Evolutionary conservation across 2,329 filamentous ascomycete species (phyloP).

Genomic region (Neopestalotiopsis clavispora): DNA sequence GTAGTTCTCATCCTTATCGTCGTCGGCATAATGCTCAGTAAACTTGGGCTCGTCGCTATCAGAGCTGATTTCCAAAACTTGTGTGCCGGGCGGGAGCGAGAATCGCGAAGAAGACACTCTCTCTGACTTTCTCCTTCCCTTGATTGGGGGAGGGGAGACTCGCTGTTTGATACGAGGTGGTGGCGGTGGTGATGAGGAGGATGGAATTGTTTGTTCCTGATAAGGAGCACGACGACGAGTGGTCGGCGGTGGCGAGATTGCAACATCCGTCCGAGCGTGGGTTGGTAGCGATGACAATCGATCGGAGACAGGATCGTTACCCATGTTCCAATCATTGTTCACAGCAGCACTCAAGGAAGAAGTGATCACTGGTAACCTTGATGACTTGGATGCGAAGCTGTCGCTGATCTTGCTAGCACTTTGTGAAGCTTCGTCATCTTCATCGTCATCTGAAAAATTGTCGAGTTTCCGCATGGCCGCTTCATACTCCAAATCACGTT

Average conservation of each 20-base stretch:
- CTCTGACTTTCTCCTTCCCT: slow-evolving; percentile 1
- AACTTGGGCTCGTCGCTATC: slow-evolving; percentile 36
- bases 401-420: slow-evolving; percentile 16
- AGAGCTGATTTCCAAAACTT: slow-evolving; percentile 42
- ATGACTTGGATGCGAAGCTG: slow-evolving; percentile 20
- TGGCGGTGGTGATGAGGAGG: not conserved
- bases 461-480: slow-evolving; percentile 50
- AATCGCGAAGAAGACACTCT: slow-evolving; percentile 28
- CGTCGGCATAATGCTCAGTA: slow-evolving; percentile 43
- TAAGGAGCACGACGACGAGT: not conserved
- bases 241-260: slow-evolving; percentile 9
- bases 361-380: slow-evolving; percentile 21
- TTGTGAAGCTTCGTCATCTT: not conserved
- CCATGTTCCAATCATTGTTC: slow-evolving; percentile 8
- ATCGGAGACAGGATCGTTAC: not conserved
- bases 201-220: not conserved
- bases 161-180: not conserved
- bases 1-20: slow-evolving; percentile 43
- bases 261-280: slow-evolving; percentile 35
- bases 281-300: slow-evolving; percentile 5
- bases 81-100: slow-evolving; percentile 39
- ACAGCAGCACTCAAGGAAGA: slow-evolving; percentile 31
- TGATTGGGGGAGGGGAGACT: slow-evolving; percentile 2
- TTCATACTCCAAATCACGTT: slow-evolving; percentile 45
- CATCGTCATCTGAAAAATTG: slow-evolving; percentile 26